Conservation (phyloP, 768 basidiomycete genomes). For the Mycena haematopus region DNA sequence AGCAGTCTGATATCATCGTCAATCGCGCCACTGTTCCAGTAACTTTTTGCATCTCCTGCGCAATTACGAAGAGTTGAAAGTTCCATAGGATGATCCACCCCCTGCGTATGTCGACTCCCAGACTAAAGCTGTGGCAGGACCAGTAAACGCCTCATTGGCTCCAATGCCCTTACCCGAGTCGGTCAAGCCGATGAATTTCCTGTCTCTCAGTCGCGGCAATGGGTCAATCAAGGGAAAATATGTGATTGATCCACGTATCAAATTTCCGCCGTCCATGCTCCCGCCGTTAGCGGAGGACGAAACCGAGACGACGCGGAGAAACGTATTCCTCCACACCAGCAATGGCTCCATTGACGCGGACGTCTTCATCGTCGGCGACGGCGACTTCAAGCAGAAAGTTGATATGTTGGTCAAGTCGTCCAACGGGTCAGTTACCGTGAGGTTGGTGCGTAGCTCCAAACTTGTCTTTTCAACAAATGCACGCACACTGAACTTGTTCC, state of each 20-base stretch:
- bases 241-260: conserved; percentile 49
- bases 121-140: neutral
- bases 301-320: conserved; percentile 46
- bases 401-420: conserved; percentile 30
- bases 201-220: conserved; percentile 39
- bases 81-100: conserved; percentile 20
- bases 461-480: neutral
- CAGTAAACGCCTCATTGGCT: neutral
- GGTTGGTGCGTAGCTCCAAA: conserved; percentile 9
- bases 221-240: conserved; percentile 44
- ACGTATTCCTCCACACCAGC: conserved; percentile 42
- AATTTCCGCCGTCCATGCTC: conserved; percentile 46
- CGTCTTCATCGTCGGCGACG: conserved; percentile 41
- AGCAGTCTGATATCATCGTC: conserved; percentile 8
- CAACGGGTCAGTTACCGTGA: conserved; percentile 37
- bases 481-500: neutral
- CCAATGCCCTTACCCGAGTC: no score
- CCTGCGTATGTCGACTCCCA: conserved; percentile 17
- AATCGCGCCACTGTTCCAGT: conserved; percentile 15
- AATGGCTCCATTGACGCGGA: conserved; percentile 46
- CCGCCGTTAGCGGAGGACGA: conserved; percentile 44
- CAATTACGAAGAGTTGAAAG: no score
- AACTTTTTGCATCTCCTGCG: neutral
- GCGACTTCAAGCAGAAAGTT: conserved; percentile 23
- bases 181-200: conserved; percentile 42